phyloP scores from a whole-genome alignment of 2,329 filamentous ascomycete genomes.

The Aureobasidium namibiae region DNA sequence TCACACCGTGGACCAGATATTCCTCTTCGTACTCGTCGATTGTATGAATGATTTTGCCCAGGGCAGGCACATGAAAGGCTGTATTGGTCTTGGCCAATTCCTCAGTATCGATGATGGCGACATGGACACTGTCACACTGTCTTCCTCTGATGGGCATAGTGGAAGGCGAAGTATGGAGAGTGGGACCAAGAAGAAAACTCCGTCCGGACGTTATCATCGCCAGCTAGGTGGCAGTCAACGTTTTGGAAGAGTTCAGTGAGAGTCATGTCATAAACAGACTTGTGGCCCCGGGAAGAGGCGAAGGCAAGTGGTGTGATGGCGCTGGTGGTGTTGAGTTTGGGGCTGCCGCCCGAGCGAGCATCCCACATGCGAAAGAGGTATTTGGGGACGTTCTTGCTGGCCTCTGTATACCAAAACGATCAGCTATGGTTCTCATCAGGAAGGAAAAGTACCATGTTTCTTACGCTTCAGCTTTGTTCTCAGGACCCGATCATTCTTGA shows the following conservation, averaged over 20 bases:
- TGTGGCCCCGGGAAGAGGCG: not conserved
- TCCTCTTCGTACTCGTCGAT: not conserved
- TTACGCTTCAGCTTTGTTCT: not conserved
- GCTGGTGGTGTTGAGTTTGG: not conserved
- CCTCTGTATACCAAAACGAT: not conserved
- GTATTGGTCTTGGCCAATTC: not conserved
- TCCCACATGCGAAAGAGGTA: conserved; percentile 7
- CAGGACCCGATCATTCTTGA: not conserved
- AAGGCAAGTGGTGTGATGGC: not conserved
- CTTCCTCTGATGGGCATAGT: not conserved
- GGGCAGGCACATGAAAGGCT: not conserved
- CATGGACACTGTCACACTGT: not conserved
- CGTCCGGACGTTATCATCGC: not conserved
- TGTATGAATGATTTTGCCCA: not conserved
- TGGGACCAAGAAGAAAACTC: conserved; percentile 6
- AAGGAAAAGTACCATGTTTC: not conserved
- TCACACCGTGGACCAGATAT: not conserved
- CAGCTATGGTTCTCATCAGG: not conserved
- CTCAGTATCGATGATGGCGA: conserved; percentile 7
- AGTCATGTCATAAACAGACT: conserved; percentile 5
- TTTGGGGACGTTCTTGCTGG: not conserved
- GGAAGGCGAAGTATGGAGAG: not conserved
- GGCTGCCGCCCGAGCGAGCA: not conserved
- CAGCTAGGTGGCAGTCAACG: not conserved
- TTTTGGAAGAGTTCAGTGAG: not conserved